Percentiles rank a stretch among this genome's conserved stretches.
Conservation (phyloP, 179 eudicot species). For the Dionaea muscipula region DNA sequence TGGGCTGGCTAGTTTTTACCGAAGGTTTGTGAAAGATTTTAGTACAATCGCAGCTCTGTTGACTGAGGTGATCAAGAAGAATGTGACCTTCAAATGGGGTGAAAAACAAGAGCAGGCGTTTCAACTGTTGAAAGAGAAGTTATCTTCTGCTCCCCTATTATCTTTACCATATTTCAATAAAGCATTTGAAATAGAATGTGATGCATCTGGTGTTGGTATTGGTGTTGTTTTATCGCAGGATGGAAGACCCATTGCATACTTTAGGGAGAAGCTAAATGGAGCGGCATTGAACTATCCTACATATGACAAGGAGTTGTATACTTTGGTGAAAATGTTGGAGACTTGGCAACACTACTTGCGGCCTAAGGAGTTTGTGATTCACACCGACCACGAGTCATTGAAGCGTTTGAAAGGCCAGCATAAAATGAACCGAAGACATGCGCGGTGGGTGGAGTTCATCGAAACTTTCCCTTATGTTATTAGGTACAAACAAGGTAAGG, state of each 20-base stretch:
- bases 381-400: not conserved
- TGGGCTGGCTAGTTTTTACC: conserved; percentile 1
- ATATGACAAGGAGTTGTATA: not conserved
- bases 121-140: not conserved
- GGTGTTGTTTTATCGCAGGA: not conserved
- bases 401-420: not conserved
- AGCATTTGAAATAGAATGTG: not conserved
- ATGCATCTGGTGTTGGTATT: not conserved
- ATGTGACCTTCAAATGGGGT: not conserved
- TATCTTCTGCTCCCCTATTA: not conserved
- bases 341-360: conserved; percentile 2
- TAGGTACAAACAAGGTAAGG: not conserved
- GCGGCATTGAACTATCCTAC: not conserved
- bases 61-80: not conserved
- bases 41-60: not conserved
- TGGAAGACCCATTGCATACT: not conserved
- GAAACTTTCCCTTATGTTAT: not conserved
- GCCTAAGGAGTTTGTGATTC: not conserved
- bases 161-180: not conserved
- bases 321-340: not conserved
- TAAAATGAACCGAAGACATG: not conserved
- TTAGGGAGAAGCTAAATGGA: not conserved
- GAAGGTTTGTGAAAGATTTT: conserved; percentile 2
- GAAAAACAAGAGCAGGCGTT: not conserved
- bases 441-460: not conserved